Evolutionary conservation across 176 grass and related monocot genomes (phyloP).

Genomic region (Typha latifolia): DNA sequence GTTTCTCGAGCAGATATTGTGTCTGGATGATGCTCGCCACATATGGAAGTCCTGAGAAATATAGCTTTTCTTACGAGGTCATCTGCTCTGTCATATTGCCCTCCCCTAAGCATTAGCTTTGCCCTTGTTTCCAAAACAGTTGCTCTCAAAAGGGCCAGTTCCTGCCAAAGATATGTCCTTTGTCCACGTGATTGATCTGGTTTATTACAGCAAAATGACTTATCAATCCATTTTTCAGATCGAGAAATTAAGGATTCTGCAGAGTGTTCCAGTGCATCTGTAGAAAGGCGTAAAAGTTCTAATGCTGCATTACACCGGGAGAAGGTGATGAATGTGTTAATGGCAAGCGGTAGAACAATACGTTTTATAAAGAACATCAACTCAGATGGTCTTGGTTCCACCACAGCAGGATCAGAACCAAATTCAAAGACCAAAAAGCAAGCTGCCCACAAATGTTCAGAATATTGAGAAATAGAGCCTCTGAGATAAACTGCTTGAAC

Average conservation of each 20-base stretch:
- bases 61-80: constrained; percentile 88
- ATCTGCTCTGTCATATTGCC: constrained; percentile 81
- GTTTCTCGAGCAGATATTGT: constrained; percentile 82
- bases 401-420: constrained; percentile 61
- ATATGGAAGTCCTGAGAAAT: constrained; percentile 87
- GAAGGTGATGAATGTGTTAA: constrained; percentile 85
- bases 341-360: constrained; percentile 67
- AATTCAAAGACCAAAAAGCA: constrained; percentile 85
- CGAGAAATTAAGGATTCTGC: constrained; percentile 75
- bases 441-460: constrained; percentile 80
- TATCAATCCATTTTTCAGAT: constrained; percentile 62
- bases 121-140: constrained; percentile 83
- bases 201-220: constrained; percentile 48
- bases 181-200: constrained; percentile 42
- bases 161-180: constrained; percentile 79
- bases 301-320: constrained; percentile 69
- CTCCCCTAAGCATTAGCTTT: constrained; percentile 87
- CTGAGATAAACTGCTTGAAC: constrained; percentile 74
- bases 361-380: constrained; percentile 73
- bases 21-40: constrained; percentile 86
- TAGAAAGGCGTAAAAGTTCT: constrained; percentile 61
- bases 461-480: constrained; percentile 65
- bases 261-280: constrained; percentile 60
- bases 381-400: constrained; percentile 63
- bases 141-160: constrained; percentile 78